Evolutionary conservation across 495 filamentous ascomycete species (phyloP).

Genomic region (Aspergillus cristatus): DNA sequence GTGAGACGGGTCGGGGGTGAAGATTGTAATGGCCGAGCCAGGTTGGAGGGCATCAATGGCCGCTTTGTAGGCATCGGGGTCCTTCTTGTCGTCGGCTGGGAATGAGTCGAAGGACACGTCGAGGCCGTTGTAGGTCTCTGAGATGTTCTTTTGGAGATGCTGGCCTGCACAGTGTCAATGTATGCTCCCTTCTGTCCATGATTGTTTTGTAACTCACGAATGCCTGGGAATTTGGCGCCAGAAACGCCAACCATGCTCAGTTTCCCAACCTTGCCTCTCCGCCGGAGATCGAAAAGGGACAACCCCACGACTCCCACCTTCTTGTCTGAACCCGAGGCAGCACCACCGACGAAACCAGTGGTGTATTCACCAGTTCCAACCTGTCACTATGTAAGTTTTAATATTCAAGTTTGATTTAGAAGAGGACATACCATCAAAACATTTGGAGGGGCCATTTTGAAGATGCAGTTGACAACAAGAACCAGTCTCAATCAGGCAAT

Average conservation of each 20-base stretch:
- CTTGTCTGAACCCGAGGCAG: constrained; percentile 75
- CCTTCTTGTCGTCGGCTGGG: constrained; percentile 58
- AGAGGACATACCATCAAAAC: constrained; percentile 67
- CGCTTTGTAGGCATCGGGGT: constrained; percentile 78
- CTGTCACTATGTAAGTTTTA: constrained; percentile 27
- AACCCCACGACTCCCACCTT: constrained; percentile 89
- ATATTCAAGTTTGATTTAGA: background rate
- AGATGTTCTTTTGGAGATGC: constrained; percentile 84
- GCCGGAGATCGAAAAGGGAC: constrained; percentile 80
- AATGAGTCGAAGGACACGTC: constrained; percentile 76
- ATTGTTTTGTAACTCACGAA: constrained; percentile 48
- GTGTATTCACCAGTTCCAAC: constrained; percentile 94
- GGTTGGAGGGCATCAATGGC: constrained; percentile 78
- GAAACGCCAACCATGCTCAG: constrained; percentile 86
- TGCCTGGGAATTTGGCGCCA: constrained; percentile 81
- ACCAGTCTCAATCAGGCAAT: background rate
- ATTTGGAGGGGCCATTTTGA: constrained; percentile 64
- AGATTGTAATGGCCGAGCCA: constrained; percentile 90
- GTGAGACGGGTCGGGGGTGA: constrained; percentile 91
- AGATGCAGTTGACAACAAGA: background rate
- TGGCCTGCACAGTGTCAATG: too few relatives aligned
- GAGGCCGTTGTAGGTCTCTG: constrained; percentile 74
- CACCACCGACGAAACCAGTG: constrained; percentile 76
- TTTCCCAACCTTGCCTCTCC: constrained; percentile 78
- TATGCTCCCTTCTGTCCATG: background rate